Conservation (phyloP, 108 stramenopile genomes). For the Licmophora abbreviata region DNA sequence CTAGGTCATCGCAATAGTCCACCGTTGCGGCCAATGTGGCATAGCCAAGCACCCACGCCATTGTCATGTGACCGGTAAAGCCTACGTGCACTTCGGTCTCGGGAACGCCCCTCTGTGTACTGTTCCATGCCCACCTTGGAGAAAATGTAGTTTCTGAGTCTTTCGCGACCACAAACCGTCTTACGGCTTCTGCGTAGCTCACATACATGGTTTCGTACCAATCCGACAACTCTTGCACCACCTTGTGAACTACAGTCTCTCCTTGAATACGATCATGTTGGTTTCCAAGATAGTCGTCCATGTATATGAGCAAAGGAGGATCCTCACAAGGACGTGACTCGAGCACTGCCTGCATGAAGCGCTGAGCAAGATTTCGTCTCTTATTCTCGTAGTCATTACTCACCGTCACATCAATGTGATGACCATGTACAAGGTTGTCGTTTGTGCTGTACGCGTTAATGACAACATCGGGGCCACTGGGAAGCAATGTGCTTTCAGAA, state of each 20-base stretch:
- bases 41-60: constrained; percentile 16
- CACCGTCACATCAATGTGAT: constrained; percentile 2
- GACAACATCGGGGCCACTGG: constrained; percentile 43
- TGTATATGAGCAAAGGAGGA: constrained; percentile 45
- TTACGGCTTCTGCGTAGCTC: constrained; percentile 32
- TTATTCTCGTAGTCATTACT: constrained; percentile 24
- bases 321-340: constrained; percentile 11
- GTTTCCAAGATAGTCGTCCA: constrained; percentile 65
- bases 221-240: constrained; percentile 31
- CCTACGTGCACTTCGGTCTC: constrained; percentile 32
- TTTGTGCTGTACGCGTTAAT: constrained; percentile 67
- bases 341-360: constrained; percentile 23
- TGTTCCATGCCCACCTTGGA: constrained; percentile 13
- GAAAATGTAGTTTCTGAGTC: constrained; percentile 45
- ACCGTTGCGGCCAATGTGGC: constrained; percentile 7
- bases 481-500: constrained; percentile 16
- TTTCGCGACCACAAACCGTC: constrained; percentile 39
- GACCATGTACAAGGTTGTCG: constrained; percentile 31
- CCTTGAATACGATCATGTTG: constrained; percentile 46
- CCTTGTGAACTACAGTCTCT: constrained; percentile 28
- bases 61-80: constrained; percentile 20
- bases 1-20: constrained; percentile 24
- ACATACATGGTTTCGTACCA: constrained; percentile 37
- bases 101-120: not conserved
- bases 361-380: constrained; percentile 19